These are phyloP conservation scores for Colletotrichum tanaceti DNA, from an alignment of 2,329 filamentous ascomycete genomes.

Conservation along the genomic window DNA sequence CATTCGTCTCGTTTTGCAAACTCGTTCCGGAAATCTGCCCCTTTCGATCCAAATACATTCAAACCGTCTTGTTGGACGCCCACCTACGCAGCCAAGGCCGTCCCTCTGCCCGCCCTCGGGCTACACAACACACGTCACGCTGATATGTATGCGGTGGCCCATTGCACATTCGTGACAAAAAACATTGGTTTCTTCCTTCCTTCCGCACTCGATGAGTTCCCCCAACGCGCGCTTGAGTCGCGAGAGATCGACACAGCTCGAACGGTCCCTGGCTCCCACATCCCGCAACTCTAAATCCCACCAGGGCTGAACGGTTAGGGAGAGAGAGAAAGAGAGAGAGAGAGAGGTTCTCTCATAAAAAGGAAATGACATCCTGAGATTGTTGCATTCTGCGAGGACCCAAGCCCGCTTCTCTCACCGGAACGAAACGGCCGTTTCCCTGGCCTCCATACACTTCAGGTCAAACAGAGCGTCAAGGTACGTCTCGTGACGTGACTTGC, in stretches of 20 bases:
- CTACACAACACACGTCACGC: not conserved
- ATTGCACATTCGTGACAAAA: not conserved
- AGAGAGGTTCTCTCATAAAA: not conserved
- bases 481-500: not conserved
- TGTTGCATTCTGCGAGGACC: not conserved
- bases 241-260: constrained; percentile 29
- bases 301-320: not conserved
- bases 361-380: not conserved
- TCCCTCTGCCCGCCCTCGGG: not conserved
- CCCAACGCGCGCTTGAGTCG: constrained; percentile 33
- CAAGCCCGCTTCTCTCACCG: not conserved
- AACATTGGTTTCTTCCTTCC: not conserved
- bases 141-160: not conserved
- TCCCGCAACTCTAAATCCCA: constrained; percentile 38
- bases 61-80: constrained; percentile 10
- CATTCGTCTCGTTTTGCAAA: constrained; percentile 12
- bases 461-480: not conserved
- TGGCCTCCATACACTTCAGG: not conserved
- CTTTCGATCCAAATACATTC: constrained; percentile 3
- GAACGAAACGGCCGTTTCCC: not conserved
- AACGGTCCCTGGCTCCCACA: constrained; percentile 23
- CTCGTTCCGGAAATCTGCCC: constrained; percentile 11
- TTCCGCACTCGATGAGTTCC: constrained; percentile 4
- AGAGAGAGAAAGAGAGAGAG: not conserved
- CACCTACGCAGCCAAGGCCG: not conserved